phyloP scores from a whole-genome alignment of 2,329 filamentous ascomycete genomes.

The Pseudogymnoascus sp. region DNA sequence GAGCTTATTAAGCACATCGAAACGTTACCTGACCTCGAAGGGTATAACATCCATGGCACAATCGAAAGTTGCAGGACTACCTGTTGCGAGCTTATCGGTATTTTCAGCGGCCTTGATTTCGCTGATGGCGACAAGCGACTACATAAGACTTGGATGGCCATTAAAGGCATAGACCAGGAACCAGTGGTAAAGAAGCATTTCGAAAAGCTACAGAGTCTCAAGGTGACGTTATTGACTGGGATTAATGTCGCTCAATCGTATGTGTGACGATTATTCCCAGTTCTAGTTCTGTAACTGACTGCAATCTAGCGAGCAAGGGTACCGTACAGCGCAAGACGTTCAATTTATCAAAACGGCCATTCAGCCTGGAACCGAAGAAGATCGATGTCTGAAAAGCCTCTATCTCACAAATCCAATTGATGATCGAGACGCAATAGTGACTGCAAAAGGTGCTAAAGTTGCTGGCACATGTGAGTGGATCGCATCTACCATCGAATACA shows the following conservation, averaged over 20 bases:
- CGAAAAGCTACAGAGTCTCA: neutral
- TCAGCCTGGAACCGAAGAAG: neutral
- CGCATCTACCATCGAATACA: constrained; percentile 13
- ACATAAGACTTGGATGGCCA: neutral
- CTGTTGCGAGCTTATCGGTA: neutral
- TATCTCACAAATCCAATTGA: constrained; percentile 16
- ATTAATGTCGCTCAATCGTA: neutral
- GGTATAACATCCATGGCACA: neutral
- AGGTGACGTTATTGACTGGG: neutral
- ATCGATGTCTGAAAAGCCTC: constrained; percentile 5
- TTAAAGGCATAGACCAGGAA: neutral
- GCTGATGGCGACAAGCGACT: neutral
- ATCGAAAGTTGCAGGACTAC: neutral
- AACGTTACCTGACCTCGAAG: neutral
- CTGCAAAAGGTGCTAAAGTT: constrained; percentile 15
- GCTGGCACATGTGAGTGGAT: constrained; percentile 24
- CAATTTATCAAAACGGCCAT: neutral
- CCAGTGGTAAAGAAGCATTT: neutral
- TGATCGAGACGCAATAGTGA: constrained; percentile 19
- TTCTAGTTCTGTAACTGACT: neutral
- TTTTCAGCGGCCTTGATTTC: neutral
- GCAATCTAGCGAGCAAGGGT: neutral
- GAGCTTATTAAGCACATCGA: neutral
- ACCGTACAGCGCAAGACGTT: neutral
- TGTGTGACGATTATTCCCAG: neutral